phyloP scores from a whole-genome alignment of 495 filamentous ascomycete species.

The Aspergillus wentii region DNA sequence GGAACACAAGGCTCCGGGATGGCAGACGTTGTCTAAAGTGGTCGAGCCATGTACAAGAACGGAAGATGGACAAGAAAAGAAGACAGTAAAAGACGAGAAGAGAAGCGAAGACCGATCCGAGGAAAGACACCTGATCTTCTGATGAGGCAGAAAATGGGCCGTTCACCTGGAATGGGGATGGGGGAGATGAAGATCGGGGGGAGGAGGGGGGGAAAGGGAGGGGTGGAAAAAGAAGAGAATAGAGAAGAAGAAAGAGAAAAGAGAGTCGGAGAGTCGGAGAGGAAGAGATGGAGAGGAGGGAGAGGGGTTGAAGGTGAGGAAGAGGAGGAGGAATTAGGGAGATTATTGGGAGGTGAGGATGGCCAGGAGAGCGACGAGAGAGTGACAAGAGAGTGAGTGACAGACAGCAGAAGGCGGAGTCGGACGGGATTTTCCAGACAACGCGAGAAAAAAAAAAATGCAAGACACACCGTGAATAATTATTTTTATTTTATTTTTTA shows the following conservation, averaged over 20 bases:
- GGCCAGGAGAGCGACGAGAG: constrained; percentile 6
- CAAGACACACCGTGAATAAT: not conserved
- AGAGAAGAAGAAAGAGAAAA: constrained; percentile 1
- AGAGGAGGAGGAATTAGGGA: constrained; percentile 2
- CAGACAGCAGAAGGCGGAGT: no score
- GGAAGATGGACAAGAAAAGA: no score
- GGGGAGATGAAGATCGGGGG: not conserved
- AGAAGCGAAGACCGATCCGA: constrained; percentile 2
- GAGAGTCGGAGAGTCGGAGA: constrained; percentile 9
- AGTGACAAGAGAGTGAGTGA: constrained; percentile 11
- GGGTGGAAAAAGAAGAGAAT: not conserved
- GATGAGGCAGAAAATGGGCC: constrained; percentile 1
- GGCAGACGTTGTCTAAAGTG: constrained; percentile 25
- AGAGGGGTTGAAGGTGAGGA: constrained; percentile 1
- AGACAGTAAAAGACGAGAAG: constrained; percentile 1
- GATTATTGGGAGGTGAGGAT: constrained; percentile 3
- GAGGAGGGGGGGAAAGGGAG: not conserved
- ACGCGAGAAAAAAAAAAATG: no score
- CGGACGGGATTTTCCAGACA: no score
- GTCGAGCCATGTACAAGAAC: constrained; percentile 37
- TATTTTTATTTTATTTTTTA: not conserved
- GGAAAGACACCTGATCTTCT: not conserved
- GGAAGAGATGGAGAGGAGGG: constrained; percentile 10
- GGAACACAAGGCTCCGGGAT: constrained; percentile 25
- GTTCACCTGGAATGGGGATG: not conserved